phyloP scores from a whole-genome alignment of 2,329 filamentous ascomycete genomes.

The Clarireedia sp. region DNA sequence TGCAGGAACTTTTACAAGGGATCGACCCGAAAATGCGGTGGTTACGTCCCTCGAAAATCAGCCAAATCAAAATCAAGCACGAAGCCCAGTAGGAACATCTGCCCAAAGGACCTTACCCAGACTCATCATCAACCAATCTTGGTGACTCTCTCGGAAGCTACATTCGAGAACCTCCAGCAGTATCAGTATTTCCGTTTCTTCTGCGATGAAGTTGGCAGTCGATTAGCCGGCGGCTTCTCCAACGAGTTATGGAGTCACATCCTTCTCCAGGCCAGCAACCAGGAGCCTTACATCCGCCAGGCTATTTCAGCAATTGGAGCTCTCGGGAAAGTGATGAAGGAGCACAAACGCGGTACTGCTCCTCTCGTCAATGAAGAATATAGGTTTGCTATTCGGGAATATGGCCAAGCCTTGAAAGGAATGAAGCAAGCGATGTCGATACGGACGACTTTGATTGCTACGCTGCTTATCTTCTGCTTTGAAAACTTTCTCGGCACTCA shows the following conservation, averaged over 20 bases:
- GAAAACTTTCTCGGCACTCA: conserved; percentile 6
- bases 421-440: background rate
- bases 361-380: conserved; percentile 1
- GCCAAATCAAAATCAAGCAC: background rate
- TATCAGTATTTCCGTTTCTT: conserved; percentile 4
- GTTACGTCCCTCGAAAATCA: conserved; percentile 1
- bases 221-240: background rate
- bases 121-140: background rate
- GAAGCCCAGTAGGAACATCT: background rate
- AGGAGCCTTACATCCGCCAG: conserved; percentile 1
- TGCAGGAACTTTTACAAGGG: conserved; percentile 4
- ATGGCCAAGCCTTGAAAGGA: conserved; percentile 1
- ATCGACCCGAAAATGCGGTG: conserved; percentile 1
- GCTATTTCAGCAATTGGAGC: conserved; percentile 7
- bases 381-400: conserved; percentile 4
- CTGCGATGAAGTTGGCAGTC: conserved; percentile 2
- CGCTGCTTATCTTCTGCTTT: conserved; percentile 2
- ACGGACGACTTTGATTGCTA: background rate
- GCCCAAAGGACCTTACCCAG: background rate
- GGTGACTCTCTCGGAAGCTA: background rate
- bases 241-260: background rate
- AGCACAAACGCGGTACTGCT: background rate
- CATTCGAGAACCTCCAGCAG: conserved; percentile 1
- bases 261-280: conserved; percentile 3
- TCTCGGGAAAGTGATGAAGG: conserved; percentile 1